phyloP scores from a whole-genome alignment of 768 basidiomycete species.

The Hericium rajendrae region DNA sequence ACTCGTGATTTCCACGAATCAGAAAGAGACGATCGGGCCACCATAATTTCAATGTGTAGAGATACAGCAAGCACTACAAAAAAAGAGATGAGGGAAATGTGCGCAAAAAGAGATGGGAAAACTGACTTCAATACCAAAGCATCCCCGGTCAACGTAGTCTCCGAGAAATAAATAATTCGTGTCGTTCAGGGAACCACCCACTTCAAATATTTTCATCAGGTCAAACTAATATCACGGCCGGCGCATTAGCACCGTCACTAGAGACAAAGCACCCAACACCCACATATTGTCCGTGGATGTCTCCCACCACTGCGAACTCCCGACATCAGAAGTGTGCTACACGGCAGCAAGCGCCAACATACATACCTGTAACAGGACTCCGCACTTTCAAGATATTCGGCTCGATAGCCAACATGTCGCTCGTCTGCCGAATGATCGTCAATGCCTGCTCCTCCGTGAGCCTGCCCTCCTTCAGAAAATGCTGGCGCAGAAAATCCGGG shows the following conservation, averaged over 20 bases:
- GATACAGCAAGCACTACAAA: constrained; percentile 42
- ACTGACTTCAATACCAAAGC: constrained; percentile 66
- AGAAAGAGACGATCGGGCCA: constrained; percentile 52
- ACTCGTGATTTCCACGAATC: constrained; percentile 58
- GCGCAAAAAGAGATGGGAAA: not conserved
- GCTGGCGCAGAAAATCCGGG: constrained; percentile 69
- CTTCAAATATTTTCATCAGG: constrained; percentile 93
- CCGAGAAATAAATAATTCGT: constrained; percentile 88
- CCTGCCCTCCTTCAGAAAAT: constrained; percentile 79
- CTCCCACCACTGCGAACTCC: constrained; percentile 68
- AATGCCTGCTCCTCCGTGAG: constrained; percentile 77
- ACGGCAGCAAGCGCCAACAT: constrained; percentile 20
- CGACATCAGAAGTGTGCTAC: not conserved
- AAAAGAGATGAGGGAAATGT: not conserved
- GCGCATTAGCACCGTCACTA: not conserved
- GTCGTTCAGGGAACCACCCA: constrained; percentile 73
- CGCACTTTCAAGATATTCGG: constrained; percentile 77
- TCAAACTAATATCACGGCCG: constrained; percentile 53
- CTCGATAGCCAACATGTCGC: constrained; percentile 56
- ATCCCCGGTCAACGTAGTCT: constrained; percentile 92
- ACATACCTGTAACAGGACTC: constrained; percentile 85
- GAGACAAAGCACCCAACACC: constrained; percentile 8
- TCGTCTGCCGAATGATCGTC: constrained; percentile 62
- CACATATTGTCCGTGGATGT: constrained; percentile 96
- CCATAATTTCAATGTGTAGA: constrained; percentile 57